Conservation (phyloP, 345 rosid genomes). For the Geranium rotundifolium region DNA sequence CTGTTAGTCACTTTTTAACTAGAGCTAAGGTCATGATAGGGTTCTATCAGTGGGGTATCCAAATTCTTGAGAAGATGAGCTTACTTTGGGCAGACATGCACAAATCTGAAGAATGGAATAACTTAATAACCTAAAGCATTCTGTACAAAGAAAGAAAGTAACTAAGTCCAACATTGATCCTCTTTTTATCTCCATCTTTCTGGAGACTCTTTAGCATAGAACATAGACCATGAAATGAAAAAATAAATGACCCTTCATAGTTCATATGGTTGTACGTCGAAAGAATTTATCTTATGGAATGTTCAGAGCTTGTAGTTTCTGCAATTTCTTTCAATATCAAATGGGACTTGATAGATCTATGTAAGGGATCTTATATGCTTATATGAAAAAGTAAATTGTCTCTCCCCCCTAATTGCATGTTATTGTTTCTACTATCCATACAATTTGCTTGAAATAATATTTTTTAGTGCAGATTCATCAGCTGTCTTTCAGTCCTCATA, state of each 20-base stretch:
- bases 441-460: background rate
- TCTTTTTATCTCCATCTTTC: background rate
- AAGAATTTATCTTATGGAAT: too few species aligned
- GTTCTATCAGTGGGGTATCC: background rate
- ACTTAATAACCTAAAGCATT: background rate
- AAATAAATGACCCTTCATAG: background rate
- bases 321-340: background rate
- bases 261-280: background rate
- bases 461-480: slow-evolving; percentile 61
- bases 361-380: too few species aligned
- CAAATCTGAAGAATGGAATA: background rate
- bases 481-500: slow-evolving; percentile 87
- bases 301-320: background rate
- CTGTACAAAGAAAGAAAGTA: background rate
- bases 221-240: background rate
- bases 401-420: too few species aligned
- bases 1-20: background rate
- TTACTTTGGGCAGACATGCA: background rate
- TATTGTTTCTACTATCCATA: too few species aligned
- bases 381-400: too few species aligned
- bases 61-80: background rate
- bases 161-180: background rate
- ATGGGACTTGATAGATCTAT: background rate
- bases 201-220: background rate
- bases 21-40: background rate